Base-by-base conservation (phyloP, 2,329 filamentous ascomycete species). In the Penicillium sp. region DNA sequence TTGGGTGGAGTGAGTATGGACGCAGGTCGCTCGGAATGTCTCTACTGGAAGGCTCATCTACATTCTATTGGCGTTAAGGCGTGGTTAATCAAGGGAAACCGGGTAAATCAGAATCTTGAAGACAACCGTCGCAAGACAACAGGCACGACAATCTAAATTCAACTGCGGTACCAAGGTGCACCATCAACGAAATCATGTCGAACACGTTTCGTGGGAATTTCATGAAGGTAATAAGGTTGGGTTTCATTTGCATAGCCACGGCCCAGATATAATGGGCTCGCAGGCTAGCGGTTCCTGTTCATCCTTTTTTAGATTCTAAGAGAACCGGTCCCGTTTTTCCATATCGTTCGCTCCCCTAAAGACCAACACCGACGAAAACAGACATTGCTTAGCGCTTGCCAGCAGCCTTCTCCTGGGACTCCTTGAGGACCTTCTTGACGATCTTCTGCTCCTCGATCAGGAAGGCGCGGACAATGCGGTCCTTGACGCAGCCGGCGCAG, bases 361-460 rank as follows among this genome's bases (percentile, higher is more conserved):
- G 70, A 71, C 70, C 66, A 75, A 71, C 71, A 71, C 71, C 66
- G 70, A 69, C 69, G 63, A 66, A 53, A 69, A 71, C 68, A 65
- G 63, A 69, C 65, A 54, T 67, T 59, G 63, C 71, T 78, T 78
- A 79, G 71, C 76, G 76, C 76, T 79, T 79, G 68, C 73, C 75
- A 66, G 75, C 72, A 63, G 74, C 73, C 75, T 79, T 90, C 86
- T 91, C 90, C 85, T 96, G 91, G 67, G 86, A 88, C 87, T 98
- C 94, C 90, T 97, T 97, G 81, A 98, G 88, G 76, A 99, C 95
- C 91, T 99, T 99, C 92, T 99, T 99, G 83, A 99, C 95, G 76
- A 99, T 98, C 91, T 99, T 99, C 88, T 99, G 95, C 89, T 99
- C 95, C 87, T 99, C 96, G 71, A 99, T 98, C 81, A 99, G 85